Base-by-base conservation (phyloP, 306 rosid genomes). In the Astragalus membranaceus region DNA sequence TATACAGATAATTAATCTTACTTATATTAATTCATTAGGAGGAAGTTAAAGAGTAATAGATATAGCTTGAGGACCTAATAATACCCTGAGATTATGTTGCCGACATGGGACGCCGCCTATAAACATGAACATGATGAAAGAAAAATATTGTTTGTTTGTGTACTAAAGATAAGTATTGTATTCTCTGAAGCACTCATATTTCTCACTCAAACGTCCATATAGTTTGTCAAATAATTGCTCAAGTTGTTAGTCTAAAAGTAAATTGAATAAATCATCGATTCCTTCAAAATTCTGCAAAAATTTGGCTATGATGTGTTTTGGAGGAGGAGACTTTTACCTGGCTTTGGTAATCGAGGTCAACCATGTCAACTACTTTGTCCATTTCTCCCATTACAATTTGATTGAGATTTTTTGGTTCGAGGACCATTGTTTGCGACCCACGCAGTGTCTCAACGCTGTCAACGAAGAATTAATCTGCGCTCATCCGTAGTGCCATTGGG, bases 31-130 rank as follows among this genome's bases (percentile, higher is more conserved):
- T 20, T 20, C 23, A 20, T 20, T 20, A 20, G 2, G 23, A 20
- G 23, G 23, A 20, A 20, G 1, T 20, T 20, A 20, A 20, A n/a
- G n/a, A n/a, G n/a, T n/a, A n/a, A n/a, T n/a, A 20, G 23, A 20
- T 20, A 20, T 20, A 20, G 23, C 2, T 20, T 20, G 1, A 20
- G 23, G 23, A 20, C 23, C 23, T 20, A 20, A n/a, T n/a, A 20
- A 20, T 20, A 20, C 23, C 23, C 80, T 58, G 74, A 67, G 20
- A 9, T 57, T 74, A 63, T 82, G 84, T 77, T 80, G 85, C 87
- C 88, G 87, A 84, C 88, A 87, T 80, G 85, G 85, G 82, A 74
- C 85, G 80, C n/a, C n/a, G n/a, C 23, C 23, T 78, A 71, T 69
- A 75, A 70, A 70, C 55, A 50, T 26, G n/a, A n/a, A n/a, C n/a